Evolutionary conservation across 2,329 filamentous ascomycete genomes (phyloP).

Genomic region (Verticillium klebahnii): DNA sequence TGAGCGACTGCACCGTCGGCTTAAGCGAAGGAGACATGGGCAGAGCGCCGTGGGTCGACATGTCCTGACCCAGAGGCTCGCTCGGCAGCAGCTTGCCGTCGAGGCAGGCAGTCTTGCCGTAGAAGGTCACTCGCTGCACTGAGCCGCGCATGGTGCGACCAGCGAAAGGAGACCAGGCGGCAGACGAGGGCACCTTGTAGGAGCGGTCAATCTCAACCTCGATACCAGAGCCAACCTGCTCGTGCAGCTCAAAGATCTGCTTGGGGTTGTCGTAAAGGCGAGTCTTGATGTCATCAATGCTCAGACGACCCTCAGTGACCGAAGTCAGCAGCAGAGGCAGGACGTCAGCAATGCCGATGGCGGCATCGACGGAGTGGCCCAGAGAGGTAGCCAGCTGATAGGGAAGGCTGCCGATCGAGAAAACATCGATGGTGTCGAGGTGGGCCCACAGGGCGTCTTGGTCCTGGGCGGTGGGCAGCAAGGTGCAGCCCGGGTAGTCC

Average conservation of each 20-base stretch:
- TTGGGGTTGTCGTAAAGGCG: conserved; percentile 75
- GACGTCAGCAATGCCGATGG: conserved; percentile 67
- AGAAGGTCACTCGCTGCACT: conserved; percentile 72
- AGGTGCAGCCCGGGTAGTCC: conserved; percentile 63
- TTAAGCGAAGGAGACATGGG: conserved; percentile 56
- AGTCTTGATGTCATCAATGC: conserved; percentile 66
- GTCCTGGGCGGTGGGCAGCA: conserved; percentile 62
- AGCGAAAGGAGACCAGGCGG: conserved; percentile 66
- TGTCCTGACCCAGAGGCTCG: conserved; percentile 62
- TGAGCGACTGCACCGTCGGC: conserved; percentile 36
- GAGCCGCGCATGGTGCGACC: conserved; percentile 65
- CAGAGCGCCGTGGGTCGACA: conserved; percentile 62
- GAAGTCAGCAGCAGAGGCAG: conserved; percentile 72
- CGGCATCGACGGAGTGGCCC: conserved; percentile 49
- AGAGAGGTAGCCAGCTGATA: conserved; percentile 64
- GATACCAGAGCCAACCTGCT: conserved; percentile 67
- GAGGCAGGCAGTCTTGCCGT: conserved; percentile 68
- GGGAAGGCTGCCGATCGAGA: conserved; percentile 73
- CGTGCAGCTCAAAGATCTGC: conserved; percentile 77
- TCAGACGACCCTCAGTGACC: conserved; percentile 67
- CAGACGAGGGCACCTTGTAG: conserved; percentile 49
- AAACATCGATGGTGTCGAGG: conserved; percentile 68
- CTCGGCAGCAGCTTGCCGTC: conserved; percentile 61
- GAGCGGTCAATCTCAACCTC: conserved; percentile 73
- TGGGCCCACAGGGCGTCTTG: conserved; percentile 73